Percentiles rank a stretch among this genome's conserved stretches.
Conservation (phyloP, 208 protist genomes). For the Acanthamoeba sp. region DNA sequence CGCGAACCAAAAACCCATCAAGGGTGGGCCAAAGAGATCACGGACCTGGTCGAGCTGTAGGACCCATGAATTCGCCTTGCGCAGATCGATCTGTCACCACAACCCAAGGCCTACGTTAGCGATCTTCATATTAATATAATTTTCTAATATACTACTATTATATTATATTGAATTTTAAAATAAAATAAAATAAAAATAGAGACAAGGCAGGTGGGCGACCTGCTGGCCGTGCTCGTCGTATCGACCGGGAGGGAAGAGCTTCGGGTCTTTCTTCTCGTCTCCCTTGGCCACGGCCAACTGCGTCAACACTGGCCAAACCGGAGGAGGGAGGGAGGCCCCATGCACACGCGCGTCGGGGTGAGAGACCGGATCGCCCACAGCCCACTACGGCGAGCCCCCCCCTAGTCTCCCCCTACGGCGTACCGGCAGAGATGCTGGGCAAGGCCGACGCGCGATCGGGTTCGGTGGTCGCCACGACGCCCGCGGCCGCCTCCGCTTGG, state of each 20-base stretch:
- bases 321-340: not conserved
- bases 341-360: not conserved
- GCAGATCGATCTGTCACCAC: not conserved
- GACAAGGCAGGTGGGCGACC: not conserved
- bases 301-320: not conserved
- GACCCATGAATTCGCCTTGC: constrained; percentile 26
- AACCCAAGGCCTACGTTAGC: not conserved
- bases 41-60: constrained; percentile 90
- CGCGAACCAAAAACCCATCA: constrained; percentile 38
- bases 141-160: no score
- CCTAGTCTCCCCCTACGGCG: no score
- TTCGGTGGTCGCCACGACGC: not conserved
- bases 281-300: constrained; percentile 10
- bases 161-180: no score
- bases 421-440: constrained; percentile 5
- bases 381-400: no score
- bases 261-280: constrained; percentile 15
- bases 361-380: not conserved
- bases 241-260: constrained; percentile 76
- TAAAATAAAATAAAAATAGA: no score
- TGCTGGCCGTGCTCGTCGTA: constrained; percentile 47
- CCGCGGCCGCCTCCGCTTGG: not conserved
- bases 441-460: not conserved
- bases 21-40: not conserved
- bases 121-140: no score